Conservation (phyloP, 2,329 filamentous ascomycete genomes). For the Xylariaceae sp. region DNA sequence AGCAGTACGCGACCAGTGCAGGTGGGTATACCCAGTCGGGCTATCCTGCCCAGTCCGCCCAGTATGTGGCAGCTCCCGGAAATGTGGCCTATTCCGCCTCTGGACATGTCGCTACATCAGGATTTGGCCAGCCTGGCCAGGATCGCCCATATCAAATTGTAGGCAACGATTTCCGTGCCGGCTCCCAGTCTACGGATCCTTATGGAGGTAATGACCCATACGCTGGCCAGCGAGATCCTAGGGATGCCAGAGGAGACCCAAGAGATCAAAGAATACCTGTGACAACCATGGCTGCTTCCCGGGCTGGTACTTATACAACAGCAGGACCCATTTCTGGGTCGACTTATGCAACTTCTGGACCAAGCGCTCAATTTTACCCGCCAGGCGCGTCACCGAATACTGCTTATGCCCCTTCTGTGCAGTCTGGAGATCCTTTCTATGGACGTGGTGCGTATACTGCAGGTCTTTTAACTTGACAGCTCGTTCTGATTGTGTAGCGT, state of each 20-base stretch:
- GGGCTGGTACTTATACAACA: slow-evolving; percentile 29
- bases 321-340: slow-evolving; percentile 26
- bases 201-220: slow-evolving; percentile 28
- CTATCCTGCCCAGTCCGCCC: slow-evolving; percentile 26
- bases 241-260: slow-evolving; percentile 19
- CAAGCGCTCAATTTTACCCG: slow-evolving; percentile 29
- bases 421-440: slow-evolving; percentile 51
- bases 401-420: slow-evolving; percentile 33
- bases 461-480: slow-evolving; percentile 22
- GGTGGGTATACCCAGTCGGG: slow-evolving; percentile 28
- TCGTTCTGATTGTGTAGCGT: slow-evolving; percentile 49
- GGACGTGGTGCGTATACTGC: slow-evolving; percentile 57
- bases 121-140: slow-evolving; percentile 27
- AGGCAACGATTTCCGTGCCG: slow-evolving; percentile 23
- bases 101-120: slow-evolving; percentile 22
- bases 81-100: slow-evolving; percentile 25
- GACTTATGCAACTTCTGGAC: slow-evolving; percentile 26
- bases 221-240: slow-evolving; percentile 18
- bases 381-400: slow-evolving; percentile 30
- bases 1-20: slow-evolving; percentile 28
- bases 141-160: slow-evolving; percentile 31
- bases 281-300: slow-evolving; percentile 27
- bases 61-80: slow-evolving; percentile 25
- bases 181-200: slow-evolving; percentile 19
- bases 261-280: slow-evolving; percentile 28